Conservation (phyloP, 2,329 filamentous ascomycete genomes). For the Fusarium sp. region DNA sequence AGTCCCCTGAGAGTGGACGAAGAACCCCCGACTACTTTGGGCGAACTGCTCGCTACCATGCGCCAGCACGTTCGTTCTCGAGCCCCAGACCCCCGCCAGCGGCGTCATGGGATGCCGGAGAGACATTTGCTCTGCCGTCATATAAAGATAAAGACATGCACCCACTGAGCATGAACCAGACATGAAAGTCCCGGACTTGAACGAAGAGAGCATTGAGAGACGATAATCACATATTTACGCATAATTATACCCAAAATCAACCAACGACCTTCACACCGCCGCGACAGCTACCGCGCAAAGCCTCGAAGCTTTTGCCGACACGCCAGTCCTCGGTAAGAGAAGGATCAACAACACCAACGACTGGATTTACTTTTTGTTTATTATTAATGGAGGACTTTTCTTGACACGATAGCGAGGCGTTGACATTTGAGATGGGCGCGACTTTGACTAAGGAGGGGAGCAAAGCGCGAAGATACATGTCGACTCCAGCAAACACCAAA, state of each 20-base stretch:
- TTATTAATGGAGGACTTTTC: constrained; percentile 10
- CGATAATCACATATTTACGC: constrained; percentile 15
- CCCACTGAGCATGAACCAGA: constrained; percentile 67
- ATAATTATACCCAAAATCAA: constrained; percentile 23
- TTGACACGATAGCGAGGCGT: constrained; percentile 32
- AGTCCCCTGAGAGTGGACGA: constrained; percentile 52
- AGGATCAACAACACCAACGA: constrained; percentile 6
- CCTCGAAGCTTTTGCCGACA: constrained; percentile 8
- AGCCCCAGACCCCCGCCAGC: constrained; percentile 62
- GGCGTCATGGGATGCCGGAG: constrained; percentile 56
- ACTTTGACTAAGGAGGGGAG: background rate
- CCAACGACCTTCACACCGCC: background rate
- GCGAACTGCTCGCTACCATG: constrained; percentile 64
- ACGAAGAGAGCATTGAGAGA: constrained; percentile 13
- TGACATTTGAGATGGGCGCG: constrained; percentile 13
- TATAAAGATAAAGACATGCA: constrained; percentile 58
- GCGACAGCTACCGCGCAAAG: constrained; percentile 5
- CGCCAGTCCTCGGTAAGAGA: background rate
- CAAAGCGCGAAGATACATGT: background rate
- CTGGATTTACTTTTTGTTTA: constrained; percentile 32
- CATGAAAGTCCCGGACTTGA: constrained; percentile 50
- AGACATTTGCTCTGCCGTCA: constrained; percentile 52
- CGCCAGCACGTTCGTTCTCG: constrained; percentile 67
- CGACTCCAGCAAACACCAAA: background rate
- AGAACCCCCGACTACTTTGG: constrained; percentile 68